Conservation (phyloP, 208 protist species). For the Wallacemonas sp. region DNA sequence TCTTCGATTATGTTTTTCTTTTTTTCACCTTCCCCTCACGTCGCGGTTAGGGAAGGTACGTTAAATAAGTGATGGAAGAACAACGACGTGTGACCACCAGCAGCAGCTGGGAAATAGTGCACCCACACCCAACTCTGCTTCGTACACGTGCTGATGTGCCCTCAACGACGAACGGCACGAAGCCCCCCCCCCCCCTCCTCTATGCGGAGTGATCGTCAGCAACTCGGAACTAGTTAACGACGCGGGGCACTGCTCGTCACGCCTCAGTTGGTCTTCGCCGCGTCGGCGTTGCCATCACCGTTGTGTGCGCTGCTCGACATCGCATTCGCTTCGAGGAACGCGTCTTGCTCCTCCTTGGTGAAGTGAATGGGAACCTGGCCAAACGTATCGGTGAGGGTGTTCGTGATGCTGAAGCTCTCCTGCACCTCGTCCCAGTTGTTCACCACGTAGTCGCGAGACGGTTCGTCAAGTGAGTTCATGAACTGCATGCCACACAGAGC, state of each 20-base stretch:
- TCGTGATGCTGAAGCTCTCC: conserved; percentile 23
- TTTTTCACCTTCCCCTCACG: too few species aligned
- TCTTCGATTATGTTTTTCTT: too few species aligned
- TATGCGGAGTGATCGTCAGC: too few species aligned
- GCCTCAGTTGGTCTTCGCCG: background rate
- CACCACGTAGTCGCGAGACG: conserved; percentile 35
- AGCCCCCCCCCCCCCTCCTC: too few species aligned
- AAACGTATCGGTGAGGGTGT: conserved; percentile 31
- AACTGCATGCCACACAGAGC: conserved; percentile 68
- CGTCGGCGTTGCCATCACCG: background rate
- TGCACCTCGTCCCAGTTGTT: conserved; percentile 27
- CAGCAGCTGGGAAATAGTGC: too few species aligned
- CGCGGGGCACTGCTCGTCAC: too few species aligned
- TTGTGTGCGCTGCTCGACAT: background rate
- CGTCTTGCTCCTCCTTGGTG: conserved; percentile 29
- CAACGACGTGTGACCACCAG: background rate
- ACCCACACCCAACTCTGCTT: too few species aligned
- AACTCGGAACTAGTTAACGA: too few species aligned
- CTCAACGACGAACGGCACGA: too few species aligned
- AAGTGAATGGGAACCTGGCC: conserved; percentile 48
- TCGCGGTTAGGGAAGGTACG: too few species aligned
- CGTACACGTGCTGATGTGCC: too few species aligned
- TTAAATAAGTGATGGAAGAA: background rate
- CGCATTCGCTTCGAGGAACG: conserved; percentile 1
- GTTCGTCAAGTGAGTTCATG: conserved; percentile 38